Evolutionary conservation across 179 eudicot species (phyloP), one percentile per base, ranked within the genome.

Genomic region (Amaranthus tricolor): DNA sequence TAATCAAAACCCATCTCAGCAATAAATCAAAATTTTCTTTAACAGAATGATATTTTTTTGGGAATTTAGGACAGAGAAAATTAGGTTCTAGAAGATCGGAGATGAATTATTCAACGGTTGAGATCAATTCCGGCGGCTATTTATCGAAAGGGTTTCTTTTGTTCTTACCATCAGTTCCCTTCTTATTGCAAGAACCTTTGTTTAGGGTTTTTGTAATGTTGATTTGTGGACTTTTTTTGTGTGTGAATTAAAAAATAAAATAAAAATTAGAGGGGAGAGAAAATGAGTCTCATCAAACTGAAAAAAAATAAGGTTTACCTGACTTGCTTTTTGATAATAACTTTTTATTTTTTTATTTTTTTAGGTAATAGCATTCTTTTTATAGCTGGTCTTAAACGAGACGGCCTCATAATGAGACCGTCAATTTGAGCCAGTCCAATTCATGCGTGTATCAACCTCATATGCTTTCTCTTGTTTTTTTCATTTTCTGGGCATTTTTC

Each of bases 51-150:
- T 48, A 47, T 31, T 31, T 31, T 31, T 31, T 31, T 31, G 40
- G 40, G 40, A 31, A 19, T 21, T 51, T 20, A 70, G 45, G 45
- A 6, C 61, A 57, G 74, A 54, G 49, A 66, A 75, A 54, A 57
- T 62, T 68, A 54, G 13, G 49, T 69, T 68, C 20, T 60, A 5
- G 62, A 47, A 67, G 61, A 75, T 76, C 31, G 63, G 70, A 68
- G 60, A 66, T 66, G 62, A 71, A 44, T 40, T 12, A 50, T 44
- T 68, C 24, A 68, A 83, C 68, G 71, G 76, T 43, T 63, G 62
- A 81, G 81, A 81, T 81, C 52, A 78, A 81, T 70, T 70, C 68
- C 72, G 87, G 87, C 86, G 82, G 86, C 86, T 75, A 66, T 60
- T 50, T 49, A 72, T 60, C 54, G 60, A 61, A 61, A 72, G 74